These are phyloP conservation scores for Zea luxurians DNA, from an alignment of 176 grass and related monocot genomes.

Conservation along the genomic window DNA sequence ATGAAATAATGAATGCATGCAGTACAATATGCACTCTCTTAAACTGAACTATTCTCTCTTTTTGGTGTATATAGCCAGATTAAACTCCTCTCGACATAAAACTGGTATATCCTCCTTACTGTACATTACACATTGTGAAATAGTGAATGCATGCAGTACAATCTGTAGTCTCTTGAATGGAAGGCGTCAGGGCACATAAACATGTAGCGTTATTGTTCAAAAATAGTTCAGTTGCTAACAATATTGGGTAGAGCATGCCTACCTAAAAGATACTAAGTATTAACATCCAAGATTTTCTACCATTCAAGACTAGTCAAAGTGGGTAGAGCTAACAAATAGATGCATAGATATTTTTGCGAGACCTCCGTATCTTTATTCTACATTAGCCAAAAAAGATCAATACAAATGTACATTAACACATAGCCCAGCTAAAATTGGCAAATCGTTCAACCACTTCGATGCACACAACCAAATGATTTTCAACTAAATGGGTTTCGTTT, in stretches of 20 bases:
- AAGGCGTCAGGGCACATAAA: neutral
- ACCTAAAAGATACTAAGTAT: neutral
- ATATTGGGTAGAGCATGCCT: neutral
- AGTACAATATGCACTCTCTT: too few relatives aligned
- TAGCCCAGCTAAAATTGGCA: neutral
- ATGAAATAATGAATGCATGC: too few relatives aligned
- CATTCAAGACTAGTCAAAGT: neutral
- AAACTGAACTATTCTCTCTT: neutral
- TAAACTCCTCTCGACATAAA: neutral
- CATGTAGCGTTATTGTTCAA: neutral
- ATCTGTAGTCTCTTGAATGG: slow-evolving; percentile 11
- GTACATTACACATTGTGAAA: neutral
- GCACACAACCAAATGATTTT: neutral
- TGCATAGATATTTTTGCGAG: neutral
- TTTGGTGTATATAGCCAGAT: neutral
- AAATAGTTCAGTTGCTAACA: neutral
- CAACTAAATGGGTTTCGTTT: neutral
- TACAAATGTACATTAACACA: neutral
- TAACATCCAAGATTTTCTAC: slow-evolving; percentile 24
- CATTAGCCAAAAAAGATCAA: neutral
- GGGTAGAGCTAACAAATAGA: neutral
- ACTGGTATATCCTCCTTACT: neutral
- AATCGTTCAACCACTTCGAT: neutral
- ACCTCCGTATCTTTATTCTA: neutral
- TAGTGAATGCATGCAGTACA: neutral